Percentiles rank a stretch among this genome's conserved stretches.
Evolutionary conservation across 1,139 yeast species (phyloP).

Genomic region (Blastobotrys arbuscula): DNA sequence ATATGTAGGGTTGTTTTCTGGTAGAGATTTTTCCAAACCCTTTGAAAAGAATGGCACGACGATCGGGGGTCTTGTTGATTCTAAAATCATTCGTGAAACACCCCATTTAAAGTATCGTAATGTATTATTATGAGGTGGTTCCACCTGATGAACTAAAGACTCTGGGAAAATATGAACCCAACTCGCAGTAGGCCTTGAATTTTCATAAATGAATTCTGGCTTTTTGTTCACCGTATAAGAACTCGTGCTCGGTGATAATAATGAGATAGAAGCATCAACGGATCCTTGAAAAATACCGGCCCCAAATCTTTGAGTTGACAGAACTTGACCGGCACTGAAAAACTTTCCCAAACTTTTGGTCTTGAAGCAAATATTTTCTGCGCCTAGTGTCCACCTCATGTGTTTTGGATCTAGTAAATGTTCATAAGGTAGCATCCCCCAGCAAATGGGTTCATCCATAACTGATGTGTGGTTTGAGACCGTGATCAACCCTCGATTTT

Average conservation of each 20-base stretch:
- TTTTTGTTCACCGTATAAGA: not conserved
- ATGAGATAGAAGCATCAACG: constrained; percentile 79
- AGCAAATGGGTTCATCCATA: constrained; percentile 86
- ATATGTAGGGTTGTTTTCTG: constrained; percentile 49
- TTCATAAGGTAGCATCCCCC: constrained; percentile 72
- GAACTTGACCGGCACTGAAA: constrained; percentile 81
- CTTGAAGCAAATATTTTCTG: constrained; percentile 82
- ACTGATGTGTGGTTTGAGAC: constrained; percentile 97
- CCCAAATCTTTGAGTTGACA: constrained; percentile 84
- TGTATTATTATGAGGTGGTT: constrained; percentile 72
- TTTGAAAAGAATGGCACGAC: constrained; percentile 82
- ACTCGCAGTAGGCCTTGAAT: constrained; percentile 40
- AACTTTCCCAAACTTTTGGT: constrained; percentile 36
- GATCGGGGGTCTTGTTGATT: constrained; percentile 76
- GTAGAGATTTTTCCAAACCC: constrained; percentile 84
- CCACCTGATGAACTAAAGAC: constrained; percentile 83
- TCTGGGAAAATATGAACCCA: constrained; percentile 98
- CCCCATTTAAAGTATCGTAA: constrained; percentile 98
- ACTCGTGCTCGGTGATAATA: constrained; percentile 43
- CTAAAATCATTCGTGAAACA: constrained; percentile 72
- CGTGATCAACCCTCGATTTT: constrained; percentile 71
- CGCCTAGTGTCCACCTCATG: constrained; percentile 92
- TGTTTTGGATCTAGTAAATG: constrained; percentile 58
- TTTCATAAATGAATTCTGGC: not conserved
- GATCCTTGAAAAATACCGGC: constrained; percentile 90